A percentile compares a stretch with the other conserved stretches of the same genome.
These are phyloP conservation scores for Ogataea glucozyma DNA, from an alignment of 805 yeast genomes.

Conservation along the genomic window DNA sequence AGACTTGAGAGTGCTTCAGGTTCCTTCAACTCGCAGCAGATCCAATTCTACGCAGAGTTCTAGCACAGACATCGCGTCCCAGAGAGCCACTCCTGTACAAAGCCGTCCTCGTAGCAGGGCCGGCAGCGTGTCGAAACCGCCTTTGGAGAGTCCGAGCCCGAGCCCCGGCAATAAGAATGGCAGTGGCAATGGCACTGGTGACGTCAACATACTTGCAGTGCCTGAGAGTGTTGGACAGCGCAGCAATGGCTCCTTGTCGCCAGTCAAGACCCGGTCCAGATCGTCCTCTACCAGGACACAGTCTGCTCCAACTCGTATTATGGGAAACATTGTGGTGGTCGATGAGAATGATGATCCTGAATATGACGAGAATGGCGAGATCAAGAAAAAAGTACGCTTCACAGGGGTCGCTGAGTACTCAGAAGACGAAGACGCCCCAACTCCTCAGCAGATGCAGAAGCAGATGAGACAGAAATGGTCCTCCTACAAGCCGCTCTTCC, in stretches of 20 bases:
- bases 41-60: constrained; percentile 29
- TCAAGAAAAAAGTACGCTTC: constrained; percentile 49
- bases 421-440: constrained; percentile 57
- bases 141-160: too few species aligned
- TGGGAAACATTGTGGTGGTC: constrained; percentile 29
- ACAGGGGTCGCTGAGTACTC: constrained; percentile 52
- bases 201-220: neutral
- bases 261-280: constrained; percentile 21
- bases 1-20: constrained; percentile 17
- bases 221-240: constrained; percentile 1
- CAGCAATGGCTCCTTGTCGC: constrained; percentile 13
- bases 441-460: constrained; percentile 38
- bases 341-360: constrained; percentile 16
- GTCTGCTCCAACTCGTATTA: constrained; percentile 5
- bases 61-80: constrained; percentile 12
- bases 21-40: constrained; percentile 26
- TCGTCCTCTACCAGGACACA: constrained; percentile 24
- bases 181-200: neutral
- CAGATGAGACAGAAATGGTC: constrained; percentile 39
- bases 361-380: constrained; percentile 20
- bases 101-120: constrained; percentile 25
- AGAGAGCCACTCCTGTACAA: constrained; percentile 15
- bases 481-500: constrained; percentile 33
- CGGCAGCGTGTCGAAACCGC: constrained; percentile 29
- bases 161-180: too few species aligned